Conservation (phyloP, 805 yeast species). For the Alloascoidea hylecoeti region DNA sequence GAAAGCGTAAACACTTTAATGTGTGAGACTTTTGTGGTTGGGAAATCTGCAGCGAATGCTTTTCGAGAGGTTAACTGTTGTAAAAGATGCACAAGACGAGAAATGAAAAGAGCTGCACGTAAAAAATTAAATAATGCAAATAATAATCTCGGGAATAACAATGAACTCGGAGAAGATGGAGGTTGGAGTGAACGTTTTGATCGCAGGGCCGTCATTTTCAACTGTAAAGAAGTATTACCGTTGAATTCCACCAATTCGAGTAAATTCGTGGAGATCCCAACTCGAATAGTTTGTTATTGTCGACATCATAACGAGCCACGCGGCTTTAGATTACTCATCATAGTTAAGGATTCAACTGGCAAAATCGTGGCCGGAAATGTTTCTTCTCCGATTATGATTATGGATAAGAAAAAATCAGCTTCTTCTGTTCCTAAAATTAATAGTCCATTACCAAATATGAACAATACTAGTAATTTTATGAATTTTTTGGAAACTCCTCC, state of each 20-base stretch:
- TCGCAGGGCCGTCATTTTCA: slow-evolving; percentile 79
- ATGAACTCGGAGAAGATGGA: slow-evolving; percentile 56
- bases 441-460: too few species aligned
- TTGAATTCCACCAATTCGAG: too few species aligned
- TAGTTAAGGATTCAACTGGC: slow-evolving; percentile 46
- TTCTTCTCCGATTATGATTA: slow-evolving; percentile 72
- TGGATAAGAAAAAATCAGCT: slow-evolving; percentile 80
- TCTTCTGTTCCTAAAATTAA: too few species aligned
- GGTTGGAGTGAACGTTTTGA: slow-evolving; percentile 67
- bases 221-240: slow-evolving; percentile 79
- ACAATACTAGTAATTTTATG: too few species aligned
- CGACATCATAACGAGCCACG: slow-evolving; percentile 84
- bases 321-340: slow-evolving; percentile 67
- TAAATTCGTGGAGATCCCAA: slow-evolving; percentile 43
- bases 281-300: slow-evolving; percentile 90
- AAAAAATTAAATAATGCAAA: too few species aligned
- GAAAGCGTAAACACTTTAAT: slow-evolving; percentile 15
- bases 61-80: slow-evolving; percentile 60
- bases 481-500: too few species aligned
- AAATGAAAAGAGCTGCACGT: slow-evolving; percentile 86
- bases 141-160: too few species aligned
- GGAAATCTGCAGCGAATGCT: slow-evolving; percentile 28
- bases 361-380: slow-evolving; percentile 57
- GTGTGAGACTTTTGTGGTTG: slow-evolving; percentile 72
- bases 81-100: slow-evolving; percentile 80